Evolutionary conservation across 1,139 yeast genomes (phyloP), one percentile per base, ranked within the genome.

Genomic region (Nakaseomyces uthaithaninus): DNA sequence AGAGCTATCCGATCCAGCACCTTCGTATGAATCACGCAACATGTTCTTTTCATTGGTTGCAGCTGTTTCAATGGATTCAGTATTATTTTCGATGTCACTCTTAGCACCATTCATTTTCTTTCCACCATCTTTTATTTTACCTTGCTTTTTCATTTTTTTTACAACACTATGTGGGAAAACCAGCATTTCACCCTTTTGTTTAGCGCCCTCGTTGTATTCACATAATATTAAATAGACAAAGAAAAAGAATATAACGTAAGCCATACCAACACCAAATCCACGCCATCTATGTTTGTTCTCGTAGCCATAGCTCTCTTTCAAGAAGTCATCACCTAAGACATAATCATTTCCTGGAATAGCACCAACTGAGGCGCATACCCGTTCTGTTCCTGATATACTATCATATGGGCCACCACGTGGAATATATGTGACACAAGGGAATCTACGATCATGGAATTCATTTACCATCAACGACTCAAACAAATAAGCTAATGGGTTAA

Each of bases 161-260:
- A 68, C 55, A 39, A 63, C 49, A 3, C 79, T 68, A 37, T 67
- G 61, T 46, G 78, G 80, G 68, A 77, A 85, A 35, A 84, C 72
- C 43, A 82, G 68, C 41, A 83, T 72, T 64, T 85, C 95, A 65
- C 94, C 95, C 66, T 78, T 81, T 59, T 84, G 87, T 65, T 77
- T 74, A 17, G 84, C 76, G 59, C 87, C 85, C 54, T 78, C 80
- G 54, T 80, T 80, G 46, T 64, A 63, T 63, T 81, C 89, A 45
- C 79, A 74, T 46, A 77, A 69, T 7, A 67, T 35, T 52, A 85
- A 60, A 54, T 60, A 66, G 24, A 55, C 53, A 36, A 43, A 45
- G 48, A 62, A 55, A 47, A 61, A 59, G 45, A 56, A 64, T 35
- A 61, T 42, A 42, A 50, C 57, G 48, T 54, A 66, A 8, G 57